Evolutionary conservation across 1,139 yeast species (phyloP), one percentile per base, ranked within the genome.

Genomic region (Lodderomyces orthopsilosis): DNA sequence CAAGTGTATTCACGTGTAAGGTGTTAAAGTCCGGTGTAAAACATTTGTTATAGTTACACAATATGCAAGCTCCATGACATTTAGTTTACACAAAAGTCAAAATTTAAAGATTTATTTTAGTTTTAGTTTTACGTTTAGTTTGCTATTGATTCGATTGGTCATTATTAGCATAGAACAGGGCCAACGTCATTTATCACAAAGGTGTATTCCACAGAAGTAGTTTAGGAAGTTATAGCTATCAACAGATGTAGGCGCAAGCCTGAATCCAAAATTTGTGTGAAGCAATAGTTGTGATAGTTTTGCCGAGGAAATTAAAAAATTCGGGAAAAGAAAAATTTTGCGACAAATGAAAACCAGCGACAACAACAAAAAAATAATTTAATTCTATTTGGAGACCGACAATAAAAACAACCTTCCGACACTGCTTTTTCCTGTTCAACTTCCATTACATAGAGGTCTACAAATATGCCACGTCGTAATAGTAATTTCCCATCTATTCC

Each of bases 401-500:
- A n/a, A n/a, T n/a, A n/a, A n/a, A n/a, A n/a, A n/a, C n/a, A n/a
- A n/a, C n/a, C n/a, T n/a, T n/a, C n/a, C n/a, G n/a, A n/a, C n/a
- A n/a, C n/a, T n/a, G n/a, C n/a, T n/a, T n/a, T n/a, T n/a, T 30
- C n/a, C 12, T 17, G 9, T 30, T 7, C 4, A 30, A 3, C 18
- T 13, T 15, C 4, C 19, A 6, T n/a, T n/a, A 9, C 18, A 30
- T 10, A 30, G n/a, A 10, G 10, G 17, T 4, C 12, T 33, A 4
- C 4, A 33, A n/a, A 3, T 6, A 69, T 69, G 75, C 67, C 68
- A 19, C 74, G 75, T 53, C 70, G 75, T 51, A 58, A 63, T 46
- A 65, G 71, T 45, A 66, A 66, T 46, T 71, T 72, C 12, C 74
- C 74, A 10, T 53, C 62, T 35, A 59, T 62, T 38, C 83, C 85